Conservation (phyloP, 2,329 filamentous ascomycete genomes). For the Paraphoma sp. region DNA sequence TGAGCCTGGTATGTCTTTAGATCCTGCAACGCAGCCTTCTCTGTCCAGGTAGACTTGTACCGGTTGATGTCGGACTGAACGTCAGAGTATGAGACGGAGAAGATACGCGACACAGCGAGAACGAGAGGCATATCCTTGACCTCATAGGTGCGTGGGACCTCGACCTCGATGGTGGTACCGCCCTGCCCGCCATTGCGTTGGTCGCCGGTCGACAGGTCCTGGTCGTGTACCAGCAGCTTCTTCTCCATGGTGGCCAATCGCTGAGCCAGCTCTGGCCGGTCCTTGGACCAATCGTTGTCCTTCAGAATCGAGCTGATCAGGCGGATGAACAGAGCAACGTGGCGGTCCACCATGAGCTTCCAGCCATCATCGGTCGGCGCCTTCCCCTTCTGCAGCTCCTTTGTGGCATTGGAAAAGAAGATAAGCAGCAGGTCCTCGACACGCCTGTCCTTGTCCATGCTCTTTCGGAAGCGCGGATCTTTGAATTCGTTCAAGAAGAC, state of each 20-base stretch:
- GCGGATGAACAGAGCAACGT: slow-evolving; percentile 92
- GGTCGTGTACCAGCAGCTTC: slow-evolving; percentile 92
- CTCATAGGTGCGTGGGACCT: slow-evolving; percentile 84
- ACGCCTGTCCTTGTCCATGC: slow-evolving; percentile 90
- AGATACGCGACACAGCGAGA: slow-evolving; percentile 83
- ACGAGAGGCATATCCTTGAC: slow-evolving; percentile 98
- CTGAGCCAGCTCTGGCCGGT: slow-evolving; percentile 82
- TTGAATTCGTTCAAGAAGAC: slow-evolving; percentile 94
- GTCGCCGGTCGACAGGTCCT: slow-evolving; percentile 75
- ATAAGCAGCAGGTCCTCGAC: slow-evolving; percentile 93
- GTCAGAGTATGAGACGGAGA: slow-evolving; percentile 78
- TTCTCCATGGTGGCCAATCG: slow-evolving; percentile 84
- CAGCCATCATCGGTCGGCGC: slow-evolving; percentile 81
- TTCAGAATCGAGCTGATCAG: slow-evolving; percentile 81
- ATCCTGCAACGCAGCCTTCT: slow-evolving; percentile 87
- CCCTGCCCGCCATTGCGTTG: slow-evolving; percentile 64
- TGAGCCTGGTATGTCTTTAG: slow-evolving; percentile 93
- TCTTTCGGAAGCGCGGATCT: slow-evolving; percentile 84
- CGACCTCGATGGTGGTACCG: slow-evolving; percentile 76
- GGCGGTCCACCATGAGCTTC: slow-evolving; percentile 91
- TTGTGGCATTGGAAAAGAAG: slow-evolving; percentile 93
- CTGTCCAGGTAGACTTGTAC: slow-evolving; percentile 83
- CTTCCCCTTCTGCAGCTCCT: slow-evolving; percentile 83
- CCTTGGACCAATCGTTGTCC: slow-evolving; percentile 83
- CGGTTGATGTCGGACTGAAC: slow-evolving; percentile 88